Conservation (phyloP, 441 rosid species). For the Corymbia citriodora region DNA sequence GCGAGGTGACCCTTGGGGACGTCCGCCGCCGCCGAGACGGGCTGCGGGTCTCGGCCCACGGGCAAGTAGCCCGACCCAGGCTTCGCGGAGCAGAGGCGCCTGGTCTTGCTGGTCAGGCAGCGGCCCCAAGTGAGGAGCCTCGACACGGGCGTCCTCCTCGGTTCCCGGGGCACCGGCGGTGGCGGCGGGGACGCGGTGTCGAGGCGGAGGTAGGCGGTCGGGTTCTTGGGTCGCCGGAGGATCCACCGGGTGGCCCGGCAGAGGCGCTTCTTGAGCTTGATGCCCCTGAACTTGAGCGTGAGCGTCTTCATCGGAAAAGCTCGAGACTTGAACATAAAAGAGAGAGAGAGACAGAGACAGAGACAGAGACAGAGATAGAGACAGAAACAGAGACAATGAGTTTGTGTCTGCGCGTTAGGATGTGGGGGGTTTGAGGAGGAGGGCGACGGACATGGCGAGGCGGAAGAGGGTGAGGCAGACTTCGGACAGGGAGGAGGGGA, state of each 20-base stretch:
- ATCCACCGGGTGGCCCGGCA: not conserved
- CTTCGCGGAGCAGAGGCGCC: not conserved
- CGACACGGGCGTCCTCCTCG: not conserved
- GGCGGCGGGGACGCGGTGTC: not conserved
- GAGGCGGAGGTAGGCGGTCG: not conserved
- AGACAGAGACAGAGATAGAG: not conserved
- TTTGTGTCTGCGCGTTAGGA: not conserved
- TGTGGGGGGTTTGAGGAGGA: not conserved
- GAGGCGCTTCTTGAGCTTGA: not conserved
- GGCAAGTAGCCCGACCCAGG: not conserved
- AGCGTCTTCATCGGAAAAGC: not conserved
- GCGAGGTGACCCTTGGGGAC: not conserved
- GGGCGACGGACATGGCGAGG: not conserved
- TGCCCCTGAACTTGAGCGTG: not conserved
- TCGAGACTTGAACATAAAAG: not conserved
- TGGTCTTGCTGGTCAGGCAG: not conserved
- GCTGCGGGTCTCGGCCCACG: not conserved
- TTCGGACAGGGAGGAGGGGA: not conserved
- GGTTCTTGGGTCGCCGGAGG: not conserved
- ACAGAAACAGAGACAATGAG: not conserved
- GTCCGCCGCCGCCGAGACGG: not conserved
- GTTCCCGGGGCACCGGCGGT: not conserved
- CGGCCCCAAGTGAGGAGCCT: not conserved
- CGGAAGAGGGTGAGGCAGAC: not conserved
- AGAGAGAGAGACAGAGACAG: not conserved